Evolutionary conservation across 257 asterid genomes (phyloP), one percentile per base, ranked within the genome.

Genomic region (Fraxinus excelsior): DNA sequence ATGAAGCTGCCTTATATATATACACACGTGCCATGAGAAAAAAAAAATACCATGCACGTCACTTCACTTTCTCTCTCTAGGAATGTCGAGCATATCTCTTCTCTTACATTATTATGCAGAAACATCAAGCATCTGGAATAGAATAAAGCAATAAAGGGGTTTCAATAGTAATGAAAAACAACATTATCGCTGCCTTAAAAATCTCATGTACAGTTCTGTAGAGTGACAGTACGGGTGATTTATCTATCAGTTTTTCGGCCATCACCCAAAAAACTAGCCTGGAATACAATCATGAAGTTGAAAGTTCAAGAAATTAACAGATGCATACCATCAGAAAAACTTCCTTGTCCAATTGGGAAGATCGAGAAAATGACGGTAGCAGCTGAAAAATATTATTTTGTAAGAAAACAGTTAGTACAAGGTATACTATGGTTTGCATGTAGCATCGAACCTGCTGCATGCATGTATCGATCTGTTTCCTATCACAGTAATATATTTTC

Each of bases 91-190:
- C 56, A 62, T 10, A 62, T 62, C 11, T 53, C 64, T 53, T 53
- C 25, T 1, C 64, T 53, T 53, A 6, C 26, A 19, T 6, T 60
- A 60, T 60, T 60, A 60, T 60, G 31, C 34, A 62, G 68, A 13
- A 62, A 62, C 68, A 62, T 62, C 18, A 3, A 0, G 68, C 35
- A 62, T 62, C 34, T 62, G 19, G 68, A 62, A 26, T 62, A 62
- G 68, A 62, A 62, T 62, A 62, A 62, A 62, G 68, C 68, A 26
- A 26, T 62, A 62, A 62, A 62, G 68, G 6, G 8, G 8, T 62
- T 26, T 62, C 23, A 25, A 23, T 25, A 9, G 68, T 26, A 62
- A 62, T 35, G 6, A 11, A 62, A 62, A 62, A 9, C 34, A 23
- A 23, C 14, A 25, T 62, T 5, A 3, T 7, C 68, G 26, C 19